These are phyloP conservation scores for Symbiodinium pilosum DNA, from an alignment of 73 alveolate species.

Conservation along the genomic window DNA sequence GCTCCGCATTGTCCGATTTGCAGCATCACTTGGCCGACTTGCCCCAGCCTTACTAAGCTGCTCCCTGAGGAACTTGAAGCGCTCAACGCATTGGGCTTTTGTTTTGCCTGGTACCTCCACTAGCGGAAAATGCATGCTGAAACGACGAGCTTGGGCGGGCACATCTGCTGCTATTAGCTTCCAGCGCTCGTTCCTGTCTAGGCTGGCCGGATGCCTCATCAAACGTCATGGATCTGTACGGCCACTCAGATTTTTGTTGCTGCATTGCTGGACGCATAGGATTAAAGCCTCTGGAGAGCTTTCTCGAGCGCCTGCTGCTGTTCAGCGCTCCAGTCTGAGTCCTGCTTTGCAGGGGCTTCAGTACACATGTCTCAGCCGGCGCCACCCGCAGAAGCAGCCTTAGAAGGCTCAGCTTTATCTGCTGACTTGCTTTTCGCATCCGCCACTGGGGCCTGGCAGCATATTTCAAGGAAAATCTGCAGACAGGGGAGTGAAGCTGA, in stretches of 20 bases:
- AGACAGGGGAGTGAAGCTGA: too few species aligned
- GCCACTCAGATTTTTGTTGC: too few species aligned
- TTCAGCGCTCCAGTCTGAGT: conserved; percentile 54
- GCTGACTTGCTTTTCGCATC: not conserved
- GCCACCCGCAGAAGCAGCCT: not conserved
- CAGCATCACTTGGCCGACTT: too few species aligned
- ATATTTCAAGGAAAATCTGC: too few species aligned
- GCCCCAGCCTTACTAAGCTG: conserved; percentile 68
- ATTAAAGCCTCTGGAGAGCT: conserved; percentile 52
- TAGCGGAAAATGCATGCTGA: not conserved
- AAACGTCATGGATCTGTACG: too few species aligned
- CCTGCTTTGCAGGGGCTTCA: not conserved
- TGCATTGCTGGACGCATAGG: too few species aligned
- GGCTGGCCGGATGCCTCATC: conserved; percentile 76
- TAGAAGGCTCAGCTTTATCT: not conserved
- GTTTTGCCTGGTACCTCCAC: conserved; percentile 86
- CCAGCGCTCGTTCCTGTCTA: conserved; percentile 93
- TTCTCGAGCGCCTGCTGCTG: conserved; percentile 90
- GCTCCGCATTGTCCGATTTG: not conserved
- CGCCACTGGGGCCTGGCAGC: not conserved
- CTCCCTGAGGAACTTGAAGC: conserved; percentile 87
- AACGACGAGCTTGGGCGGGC: not conserved
- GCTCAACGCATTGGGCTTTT: conserved; percentile 71
- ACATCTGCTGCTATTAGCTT: conserved; percentile 66
- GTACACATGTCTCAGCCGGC: not conserved